Conservation (phyloP, 805 yeast species). For the Monosporozyma siamensis region DNA sequence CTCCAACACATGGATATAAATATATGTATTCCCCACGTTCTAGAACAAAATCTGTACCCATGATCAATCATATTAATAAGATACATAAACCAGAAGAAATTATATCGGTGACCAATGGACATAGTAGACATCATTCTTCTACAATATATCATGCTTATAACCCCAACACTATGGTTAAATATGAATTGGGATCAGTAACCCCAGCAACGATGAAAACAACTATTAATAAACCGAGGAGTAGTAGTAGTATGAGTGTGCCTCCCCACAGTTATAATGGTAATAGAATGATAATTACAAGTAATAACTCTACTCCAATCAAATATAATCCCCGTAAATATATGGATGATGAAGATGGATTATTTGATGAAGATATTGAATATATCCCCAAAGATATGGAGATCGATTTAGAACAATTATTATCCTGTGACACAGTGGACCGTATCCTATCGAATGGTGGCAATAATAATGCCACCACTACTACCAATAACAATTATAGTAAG, state of each 20-base stretch:
- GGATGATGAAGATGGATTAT: neutral
- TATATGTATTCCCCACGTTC: neutral
- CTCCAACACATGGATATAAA: neutral
- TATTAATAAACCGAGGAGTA: too few relatives aligned
- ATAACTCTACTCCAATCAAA: neutral
- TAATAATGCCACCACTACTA: neutral
- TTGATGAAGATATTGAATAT: neutral
- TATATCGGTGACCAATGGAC: neutral
- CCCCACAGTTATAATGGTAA: neutral
- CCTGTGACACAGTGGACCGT: conserved; percentile 1
- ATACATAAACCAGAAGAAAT: neutral
- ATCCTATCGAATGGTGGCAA: neutral
- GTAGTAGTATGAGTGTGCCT: neutral
- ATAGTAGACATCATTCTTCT: neutral
- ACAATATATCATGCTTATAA: neutral
- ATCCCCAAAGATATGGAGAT: conserved; percentile 1
- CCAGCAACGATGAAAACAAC: too few relatives aligned
- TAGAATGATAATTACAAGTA: neutral
- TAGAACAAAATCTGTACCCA: neutral
- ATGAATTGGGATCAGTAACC: neutral
- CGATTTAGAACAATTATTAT: conserved; percentile 1
- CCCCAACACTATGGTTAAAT: neutral
- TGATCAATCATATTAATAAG: neutral
- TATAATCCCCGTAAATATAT: neutral
- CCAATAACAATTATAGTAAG: neutral